phyloP scores from a whole-genome alignment of 2,329 filamentous ascomycete species.

The Penicillium sp. region DNA sequence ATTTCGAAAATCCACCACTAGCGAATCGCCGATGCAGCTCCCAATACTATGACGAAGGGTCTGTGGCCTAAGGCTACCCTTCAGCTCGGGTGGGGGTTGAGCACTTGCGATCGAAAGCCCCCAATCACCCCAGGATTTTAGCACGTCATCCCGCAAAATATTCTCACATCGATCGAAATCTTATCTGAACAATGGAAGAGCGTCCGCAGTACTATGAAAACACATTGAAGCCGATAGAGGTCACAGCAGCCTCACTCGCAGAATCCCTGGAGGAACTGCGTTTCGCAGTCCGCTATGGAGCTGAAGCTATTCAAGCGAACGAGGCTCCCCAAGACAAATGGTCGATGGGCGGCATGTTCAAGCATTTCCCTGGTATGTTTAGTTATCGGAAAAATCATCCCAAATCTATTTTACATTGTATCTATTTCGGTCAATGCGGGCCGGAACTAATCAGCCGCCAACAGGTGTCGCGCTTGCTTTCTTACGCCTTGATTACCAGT shows the following conservation, averaged over 20 bases:
- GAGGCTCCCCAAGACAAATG: constrained; percentile 24
- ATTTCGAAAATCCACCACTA: neutral
- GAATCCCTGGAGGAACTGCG: constrained; percentile 31
- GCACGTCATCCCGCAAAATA: constrained; percentile 11
- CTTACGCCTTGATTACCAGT: constrained; percentile 40
- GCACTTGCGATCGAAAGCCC: neutral
- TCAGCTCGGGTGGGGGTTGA: neutral
- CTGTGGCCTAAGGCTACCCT: constrained; percentile 3
- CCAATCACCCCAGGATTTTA: constrained; percentile 4
- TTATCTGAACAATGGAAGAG: constrained; percentile 15
- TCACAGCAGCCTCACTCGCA: constrained; percentile 14
- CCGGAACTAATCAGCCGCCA: constrained; percentile 2
- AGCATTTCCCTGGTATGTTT: constrained; percentile 32
- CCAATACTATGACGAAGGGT: constrained; percentile 5
- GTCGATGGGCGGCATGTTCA: constrained; percentile 31
- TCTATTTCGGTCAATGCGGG: neutral
- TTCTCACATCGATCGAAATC: neutral
- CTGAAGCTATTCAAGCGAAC: constrained; percentile 27
- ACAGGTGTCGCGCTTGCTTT: constrained; percentile 40
- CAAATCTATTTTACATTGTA: neutral
- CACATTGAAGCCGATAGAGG: constrained; percentile 11
- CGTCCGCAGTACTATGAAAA: constrained; percentile 26
- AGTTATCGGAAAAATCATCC: neutral
- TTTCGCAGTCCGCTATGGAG: constrained; percentile 29
- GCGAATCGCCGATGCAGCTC: neutral